phyloP scores from a whole-genome alignment of 306 rosid species.

The Glycine tomentella region DNA sequence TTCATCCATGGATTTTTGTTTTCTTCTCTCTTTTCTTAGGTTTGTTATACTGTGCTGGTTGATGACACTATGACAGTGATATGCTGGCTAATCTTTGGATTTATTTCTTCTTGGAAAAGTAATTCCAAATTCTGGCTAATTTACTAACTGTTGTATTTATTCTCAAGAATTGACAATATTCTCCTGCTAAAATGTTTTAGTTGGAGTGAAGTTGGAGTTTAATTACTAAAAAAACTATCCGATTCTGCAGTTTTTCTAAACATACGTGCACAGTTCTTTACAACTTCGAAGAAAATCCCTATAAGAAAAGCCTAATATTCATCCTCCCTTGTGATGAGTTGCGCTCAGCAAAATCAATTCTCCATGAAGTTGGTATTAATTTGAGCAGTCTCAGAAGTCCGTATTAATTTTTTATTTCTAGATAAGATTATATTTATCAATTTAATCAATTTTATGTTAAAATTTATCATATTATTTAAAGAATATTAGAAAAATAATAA shows the following conservation, averaged over 20 bases:
- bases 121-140: constrained; percentile 37
- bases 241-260: too few relatives aligned
- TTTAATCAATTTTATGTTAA: too few relatives aligned
- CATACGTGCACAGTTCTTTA: background rate
- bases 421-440: too few relatives aligned
- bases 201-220: too few relatives aligned
- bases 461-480: too few relatives aligned
- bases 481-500: too few relatives aligned
- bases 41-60: constrained; percentile 70
- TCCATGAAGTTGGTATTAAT: constrained; percentile 49
- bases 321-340: constrained; percentile 70
- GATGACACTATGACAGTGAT: constrained; percentile 61
- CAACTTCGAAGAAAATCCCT: constrained; percentile 67
- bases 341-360: constrained; percentile 60
- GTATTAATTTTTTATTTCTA: too few relatives aligned
- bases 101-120: constrained; percentile 71
- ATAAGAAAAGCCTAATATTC: constrained; percentile 68
- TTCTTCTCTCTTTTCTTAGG: constrained; percentile 49
- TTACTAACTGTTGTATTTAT: background rate
- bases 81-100: constrained; percentile 75
- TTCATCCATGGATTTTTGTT: constrained; percentile 3
- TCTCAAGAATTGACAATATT: background rate
- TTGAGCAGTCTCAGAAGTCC: too few relatives aligned
- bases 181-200: background rate
- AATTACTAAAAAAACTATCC: background rate